Percentiles rank a stretch among this genome's conserved stretches.
phyloP scores from a whole-genome alignment of 495 filamentous ascomycete species.

The Podospora pseudocomata region DNA sequence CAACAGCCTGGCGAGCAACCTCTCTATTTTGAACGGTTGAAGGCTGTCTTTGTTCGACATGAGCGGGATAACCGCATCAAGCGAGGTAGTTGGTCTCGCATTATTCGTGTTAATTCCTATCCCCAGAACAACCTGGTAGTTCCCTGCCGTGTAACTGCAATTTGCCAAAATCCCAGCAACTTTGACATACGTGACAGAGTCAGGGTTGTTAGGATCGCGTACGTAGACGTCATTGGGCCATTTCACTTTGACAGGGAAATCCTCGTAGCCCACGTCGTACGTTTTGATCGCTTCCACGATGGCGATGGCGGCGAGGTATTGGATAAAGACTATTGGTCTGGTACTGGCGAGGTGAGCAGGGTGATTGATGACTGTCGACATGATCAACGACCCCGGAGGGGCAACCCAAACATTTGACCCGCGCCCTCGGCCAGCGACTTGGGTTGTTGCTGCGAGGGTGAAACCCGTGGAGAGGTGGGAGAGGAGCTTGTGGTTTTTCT shows the following conservation, averaged over 20 bases:
- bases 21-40: slow-evolving; percentile 68
- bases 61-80: slow-evolving; percentile 65
- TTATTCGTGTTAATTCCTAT: slow-evolving; percentile 90
- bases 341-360: slow-evolving; percentile 61
- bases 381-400: slow-evolving; percentile 77
- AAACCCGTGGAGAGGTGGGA: slow-evolving; percentile 74
- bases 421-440: slow-evolving; percentile 86
- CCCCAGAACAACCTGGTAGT: slow-evolving; percentile 84
- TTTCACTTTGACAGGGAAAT: slow-evolving; percentile 80
- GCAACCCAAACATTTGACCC: slow-evolving; percentile 95
- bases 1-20: slow-evolving; percentile 77
- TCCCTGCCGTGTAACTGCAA: slow-evolving; percentile 69
- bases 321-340: slow-evolving; percentile 88
- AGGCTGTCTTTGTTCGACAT: slow-evolving; percentile 20
- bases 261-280: slow-evolving; percentile 66
- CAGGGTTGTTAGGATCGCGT: slow-evolving; percentile 60
- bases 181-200: slow-evolving; percentile 69
- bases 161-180: slow-evolving; percentile 93
- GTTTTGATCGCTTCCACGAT: slow-evolving; percentile 78
- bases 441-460: slow-evolving; percentile 85
- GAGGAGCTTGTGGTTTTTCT: slow-evolving; percentile 81
- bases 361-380: slow-evolving; percentile 83
- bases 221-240: slow-evolving; percentile 99
- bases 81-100: slow-evolving; percentile 77
- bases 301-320: slow-evolving; percentile 90